Conservation (phyloP, 306 rosid species). For the Vigna reflexopilosa region DNA sequence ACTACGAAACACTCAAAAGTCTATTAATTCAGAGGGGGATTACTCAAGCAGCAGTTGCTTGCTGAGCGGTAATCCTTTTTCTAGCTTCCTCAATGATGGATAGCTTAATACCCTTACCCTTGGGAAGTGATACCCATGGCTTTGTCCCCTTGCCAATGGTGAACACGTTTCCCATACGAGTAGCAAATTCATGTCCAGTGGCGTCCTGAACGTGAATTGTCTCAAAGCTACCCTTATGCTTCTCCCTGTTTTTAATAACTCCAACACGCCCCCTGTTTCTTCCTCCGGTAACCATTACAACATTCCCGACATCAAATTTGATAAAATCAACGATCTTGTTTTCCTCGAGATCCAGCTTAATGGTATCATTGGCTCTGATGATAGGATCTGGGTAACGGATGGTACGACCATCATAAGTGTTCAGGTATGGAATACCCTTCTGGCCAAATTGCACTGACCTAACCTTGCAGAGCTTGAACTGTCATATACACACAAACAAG, state of each 20-base stretch:
- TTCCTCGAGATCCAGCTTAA: conserved; percentile 75
- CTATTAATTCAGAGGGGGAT: neutral
- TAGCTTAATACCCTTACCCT: conserved; percentile 89
- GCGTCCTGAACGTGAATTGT: conserved; percentile 83
- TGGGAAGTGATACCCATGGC: conserved; percentile 74
- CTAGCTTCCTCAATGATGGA: conserved; percentile 80
- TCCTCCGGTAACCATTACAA: conserved; percentile 86
- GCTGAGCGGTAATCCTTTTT: conserved; percentile 72
- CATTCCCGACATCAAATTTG: conserved; percentile 81
- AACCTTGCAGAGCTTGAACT: conserved; percentile 88
- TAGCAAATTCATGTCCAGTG: conserved; percentile 74
- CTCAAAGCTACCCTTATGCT: conserved; percentile 86
- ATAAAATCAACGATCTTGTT: conserved; percentile 74
- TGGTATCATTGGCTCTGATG: conserved; percentile 81
- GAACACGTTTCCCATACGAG: conserved; percentile 76
- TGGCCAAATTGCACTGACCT: conserved; percentile 85
- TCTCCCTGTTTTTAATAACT: conserved; percentile 82
- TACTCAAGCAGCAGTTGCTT: conserved; percentile 61
- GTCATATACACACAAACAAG: conserved; percentile 10
- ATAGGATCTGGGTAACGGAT: conserved; percentile 91
- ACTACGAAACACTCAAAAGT: conserved; percentile 31
- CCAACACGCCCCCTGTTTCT: conserved; percentile 86
- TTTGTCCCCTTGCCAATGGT: conserved; percentile 77
- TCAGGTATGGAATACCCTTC: conserved; percentile 78
- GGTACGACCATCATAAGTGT: conserved; percentile 88